phyloP scores from a whole-genome alignment of 768 basidiomycete genomes.

The Hirschioporus abietinus region DNA sequence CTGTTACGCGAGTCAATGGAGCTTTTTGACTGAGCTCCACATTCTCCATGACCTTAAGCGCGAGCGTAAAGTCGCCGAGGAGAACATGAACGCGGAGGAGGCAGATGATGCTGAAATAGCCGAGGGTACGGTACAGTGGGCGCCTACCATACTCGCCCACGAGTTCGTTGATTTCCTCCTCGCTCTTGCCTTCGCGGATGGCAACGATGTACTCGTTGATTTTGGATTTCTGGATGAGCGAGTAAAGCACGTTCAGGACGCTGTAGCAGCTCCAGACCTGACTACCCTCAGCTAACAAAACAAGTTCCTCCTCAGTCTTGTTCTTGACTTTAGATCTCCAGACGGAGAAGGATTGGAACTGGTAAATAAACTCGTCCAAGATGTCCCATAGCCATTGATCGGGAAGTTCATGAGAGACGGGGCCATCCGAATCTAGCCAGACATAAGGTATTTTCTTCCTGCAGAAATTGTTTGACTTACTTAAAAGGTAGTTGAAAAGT shows the following conservation, averaged over 20 bases:
- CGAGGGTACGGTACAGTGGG: constrained; percentile 90
- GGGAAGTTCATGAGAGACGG: constrained; percentile 88
- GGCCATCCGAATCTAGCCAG: constrained; percentile 80
- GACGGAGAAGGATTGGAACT: constrained; percentile 93
- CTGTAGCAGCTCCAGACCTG: constrained; percentile 97
- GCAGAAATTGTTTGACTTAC: constrained; percentile 37
- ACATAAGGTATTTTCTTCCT: not conserved
- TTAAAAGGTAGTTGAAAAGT: constrained; percentile 95
- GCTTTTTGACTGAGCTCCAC: constrained; percentile 91
- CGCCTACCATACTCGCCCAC: constrained; percentile 89
- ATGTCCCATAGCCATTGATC: constrained; percentile 99
- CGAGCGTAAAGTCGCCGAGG: constrained; percentile 93
- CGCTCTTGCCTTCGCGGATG: constrained; percentile 69
- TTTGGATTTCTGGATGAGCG: constrained; percentile 94
- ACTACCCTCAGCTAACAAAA: constrained; percentile 73
- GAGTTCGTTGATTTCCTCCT: constrained; percentile 79
- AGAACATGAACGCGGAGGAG: constrained; percentile 93
- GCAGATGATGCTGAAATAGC: constrained; percentile 95
- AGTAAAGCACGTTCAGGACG: constrained; percentile 97
- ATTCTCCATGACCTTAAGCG: constrained; percentile 90
- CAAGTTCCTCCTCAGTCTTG: constrained; percentile 87
- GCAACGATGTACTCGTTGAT: constrained; percentile 92
- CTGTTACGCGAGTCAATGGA: constrained; percentile 90
- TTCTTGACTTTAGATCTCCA: constrained; percentile 82
- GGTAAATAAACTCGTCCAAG: constrained; percentile 96